A percentile compares a stretch with the other conserved stretches of the same genome.
These are phyloP conservation scores for Chlorella sp. DNA, from an alignment of 139 green algal species.

Conservation along the genomic window DNA sequence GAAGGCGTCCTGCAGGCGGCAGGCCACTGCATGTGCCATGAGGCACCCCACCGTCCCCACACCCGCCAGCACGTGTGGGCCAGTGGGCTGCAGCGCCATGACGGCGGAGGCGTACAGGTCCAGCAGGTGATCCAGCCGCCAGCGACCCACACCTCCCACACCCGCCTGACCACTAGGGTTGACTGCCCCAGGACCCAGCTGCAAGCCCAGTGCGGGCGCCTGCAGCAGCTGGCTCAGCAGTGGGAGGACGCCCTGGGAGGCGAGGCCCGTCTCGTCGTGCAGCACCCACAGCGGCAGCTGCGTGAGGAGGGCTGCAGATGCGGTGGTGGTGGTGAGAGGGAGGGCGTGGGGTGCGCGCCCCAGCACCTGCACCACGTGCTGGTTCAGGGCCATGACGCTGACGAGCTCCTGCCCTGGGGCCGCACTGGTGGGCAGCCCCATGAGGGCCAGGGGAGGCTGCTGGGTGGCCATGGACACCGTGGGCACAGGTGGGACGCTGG, in stretches of 20 bases:
- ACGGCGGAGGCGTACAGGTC: neutral
- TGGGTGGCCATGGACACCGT: neutral
- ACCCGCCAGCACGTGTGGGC: neutral
- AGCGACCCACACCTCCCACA: neutral
- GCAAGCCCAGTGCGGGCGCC: neutral
- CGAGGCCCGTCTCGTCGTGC: neutral
- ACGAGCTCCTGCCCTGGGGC: neutral
- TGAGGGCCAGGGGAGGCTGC: neutral
- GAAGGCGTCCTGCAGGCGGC: neutral
- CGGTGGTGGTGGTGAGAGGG: neutral
- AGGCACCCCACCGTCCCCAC: neutral
- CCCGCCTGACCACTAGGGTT: neutral
- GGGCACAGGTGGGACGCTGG: neutral
- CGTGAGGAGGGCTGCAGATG: neutral
- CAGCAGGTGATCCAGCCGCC: neutral
- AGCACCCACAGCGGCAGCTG: conserved; percentile 1
- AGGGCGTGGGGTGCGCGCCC: neutral
- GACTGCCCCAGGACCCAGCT: neutral
- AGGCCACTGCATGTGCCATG: neutral
- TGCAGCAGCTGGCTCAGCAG: neutral
- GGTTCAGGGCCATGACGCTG: neutral
- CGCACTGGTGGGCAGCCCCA: too few species aligned
- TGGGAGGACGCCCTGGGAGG: neutral
- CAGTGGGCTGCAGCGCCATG: neutral
- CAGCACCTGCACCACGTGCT: neutral